Base-by-base conservation (phyloP, 2,329 filamentous ascomycete genomes). In the Calonectria honghensis region DNA sequence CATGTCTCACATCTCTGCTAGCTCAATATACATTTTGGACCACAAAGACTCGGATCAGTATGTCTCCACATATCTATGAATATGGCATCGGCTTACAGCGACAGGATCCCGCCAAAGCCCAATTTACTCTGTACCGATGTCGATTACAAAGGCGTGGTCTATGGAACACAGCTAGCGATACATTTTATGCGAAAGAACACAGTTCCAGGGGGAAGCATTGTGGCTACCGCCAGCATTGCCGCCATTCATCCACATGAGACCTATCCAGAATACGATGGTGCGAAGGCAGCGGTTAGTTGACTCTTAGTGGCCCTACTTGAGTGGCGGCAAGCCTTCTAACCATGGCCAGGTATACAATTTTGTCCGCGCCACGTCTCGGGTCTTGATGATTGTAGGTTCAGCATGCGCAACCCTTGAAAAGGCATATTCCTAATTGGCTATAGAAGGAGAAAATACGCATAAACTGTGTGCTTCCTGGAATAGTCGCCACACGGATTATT, bases 161-260 rank as follows among this genome's bases (percentile, higher is more conserved):
- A 90, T 70, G 88, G 88, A 5, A 87, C 85, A 1, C 85, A 86
- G 70, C 82, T 90, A 11, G 87, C 89, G 1, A 87, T 86, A 13
- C 88, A 90, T 76, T 90, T 89, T 79, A 90, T 90, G 89, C 84
- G 88, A 16, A 85, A 89, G 72, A 90, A 90, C 71, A 77, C 81
- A 3, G 79, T 78, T 0, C 84, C 84, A 0, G 87, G 86, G 2
- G 88, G 88, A 1, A 85, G 82, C 70, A 87, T 89, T 68, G 81
- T 89, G 14, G 83, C 85, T 2, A 89, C 88, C 0, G 83, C 84
- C 2, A 88, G 85, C 73, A 85, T 87, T 72, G 85, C 86, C 2
- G 86, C 82, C 1, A 75, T 89, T 1, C 86, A 86, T 63, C 87
- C 89, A 0, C 85, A 88, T 73, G 75, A 81, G 11, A 82, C 84